These are phyloP conservation scores for Eucalyptus cloeziana DNA, from an alignment of 345 rosid genomes.

Conservation along the genomic window DNA sequence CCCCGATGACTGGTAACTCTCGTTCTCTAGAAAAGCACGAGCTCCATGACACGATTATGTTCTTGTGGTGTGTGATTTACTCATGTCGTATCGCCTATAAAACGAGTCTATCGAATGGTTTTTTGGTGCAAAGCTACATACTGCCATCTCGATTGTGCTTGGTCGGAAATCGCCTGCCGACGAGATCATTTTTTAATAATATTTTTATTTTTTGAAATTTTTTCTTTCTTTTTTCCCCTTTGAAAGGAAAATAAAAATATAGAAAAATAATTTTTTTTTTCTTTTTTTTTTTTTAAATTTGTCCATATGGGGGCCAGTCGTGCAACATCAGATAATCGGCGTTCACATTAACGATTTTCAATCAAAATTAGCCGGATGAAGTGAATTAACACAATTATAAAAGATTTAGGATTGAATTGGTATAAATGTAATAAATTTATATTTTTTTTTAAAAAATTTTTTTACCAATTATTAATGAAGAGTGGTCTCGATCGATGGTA, in stretches of 20 bases:
- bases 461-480: background rate
- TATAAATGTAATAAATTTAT: rapidly evolving
- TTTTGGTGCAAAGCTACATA: too few relatives aligned
- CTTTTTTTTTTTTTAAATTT: too few relatives aligned
- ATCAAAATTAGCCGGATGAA: rapidly evolving
- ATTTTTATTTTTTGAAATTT: too few relatives aligned
- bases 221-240: too few relatives aligned
- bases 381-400: too few relatives aligned
- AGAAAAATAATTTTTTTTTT: too few relatives aligned
- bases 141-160: too few relatives aligned
- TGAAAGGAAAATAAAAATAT: too few relatives aligned
- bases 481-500: background rate
- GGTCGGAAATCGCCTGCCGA: too few relatives aligned
- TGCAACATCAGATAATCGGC: rapidly evolving
- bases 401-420: rapidly evolving
- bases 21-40: background rate
- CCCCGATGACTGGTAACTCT: conserved; percentile 10
- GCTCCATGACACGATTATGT: background rate
- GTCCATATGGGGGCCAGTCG: rapidly evolving
- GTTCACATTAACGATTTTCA: rapidly evolving
- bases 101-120: background rate
- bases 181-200: too few relatives aligned
- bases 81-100: background rate
- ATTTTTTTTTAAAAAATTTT: too few relatives aligned
- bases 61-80: background rate